Evolutionary conservation across 208 protist species (phyloP).

Genomic region (Trypanosoma congolense): DNA sequence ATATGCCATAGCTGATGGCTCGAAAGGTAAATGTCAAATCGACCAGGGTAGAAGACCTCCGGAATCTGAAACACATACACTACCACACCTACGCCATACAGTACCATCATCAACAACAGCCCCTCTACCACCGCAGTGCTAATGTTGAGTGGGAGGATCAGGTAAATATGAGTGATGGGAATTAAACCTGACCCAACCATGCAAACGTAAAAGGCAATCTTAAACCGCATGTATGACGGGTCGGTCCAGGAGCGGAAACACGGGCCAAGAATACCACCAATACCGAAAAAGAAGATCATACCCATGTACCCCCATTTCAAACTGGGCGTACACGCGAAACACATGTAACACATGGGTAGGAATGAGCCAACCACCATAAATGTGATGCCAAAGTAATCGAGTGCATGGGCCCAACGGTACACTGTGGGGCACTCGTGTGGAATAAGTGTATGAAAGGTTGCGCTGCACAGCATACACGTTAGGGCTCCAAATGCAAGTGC

Average conservation of each 20-base stretch:
- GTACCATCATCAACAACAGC: slow-evolving; percentile 28
- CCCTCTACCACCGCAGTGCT: slow-evolving; percentile 34
- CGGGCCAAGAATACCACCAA: slow-evolving; percentile 64
- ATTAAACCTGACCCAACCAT: slow-evolving; percentile 70
- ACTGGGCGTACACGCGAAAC: slow-evolving; percentile 58
- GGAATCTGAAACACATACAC: slow-evolving; percentile 46
- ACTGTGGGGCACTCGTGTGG: slow-evolving; percentile 50
- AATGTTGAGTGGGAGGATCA: slow-evolving; percentile 36
- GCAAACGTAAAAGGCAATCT: slow-evolving; percentile 68
- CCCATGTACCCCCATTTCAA: slow-evolving; percentile 64
- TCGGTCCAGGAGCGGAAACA: slow-evolving; percentile 76
- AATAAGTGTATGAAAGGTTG: slow-evolving; percentile 67
- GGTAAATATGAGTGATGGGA: slow-evolving; percentile 57
- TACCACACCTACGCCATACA: slow-evolving; percentile 44
- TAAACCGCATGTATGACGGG: slow-evolving; percentile 38
- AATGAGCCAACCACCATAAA: slow-evolving; percentile 79
- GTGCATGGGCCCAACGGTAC: slow-evolving; percentile 54
- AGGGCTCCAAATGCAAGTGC: slow-evolving; percentile 68
- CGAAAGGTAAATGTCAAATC: slow-evolving; percentile 45
- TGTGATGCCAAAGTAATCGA: slow-evolving; percentile 87
- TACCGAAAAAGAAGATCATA: slow-evolving; percentile 69
- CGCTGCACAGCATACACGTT: slow-evolving; percentile 72
- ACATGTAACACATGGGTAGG: slow-evolving; percentile 78
- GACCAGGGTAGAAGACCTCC: slow-evolving; percentile 34
- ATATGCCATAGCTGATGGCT: slow-evolving; percentile 63